phyloP scores from a whole-genome alignment of 2,329 filamentous ascomycete genomes.

The Venturia asperata region DNA sequence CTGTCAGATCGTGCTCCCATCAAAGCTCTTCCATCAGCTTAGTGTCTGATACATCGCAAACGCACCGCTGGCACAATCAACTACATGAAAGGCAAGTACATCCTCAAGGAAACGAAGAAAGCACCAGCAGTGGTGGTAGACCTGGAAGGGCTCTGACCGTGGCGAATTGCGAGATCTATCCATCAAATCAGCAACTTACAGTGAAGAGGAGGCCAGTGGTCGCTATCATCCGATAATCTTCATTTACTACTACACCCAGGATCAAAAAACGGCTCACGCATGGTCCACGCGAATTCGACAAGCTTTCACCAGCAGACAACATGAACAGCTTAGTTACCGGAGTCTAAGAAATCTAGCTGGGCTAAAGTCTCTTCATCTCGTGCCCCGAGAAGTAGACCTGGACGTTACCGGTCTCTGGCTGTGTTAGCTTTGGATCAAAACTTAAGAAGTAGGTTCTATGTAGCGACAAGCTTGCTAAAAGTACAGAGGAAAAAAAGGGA shows the following conservation, averaged over 20 bases:
- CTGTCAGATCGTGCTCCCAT: no score
- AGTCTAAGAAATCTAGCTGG: slow-evolving; percentile 75
- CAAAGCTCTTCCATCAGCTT: no score
- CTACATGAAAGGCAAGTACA: slow-evolving; percentile 52
- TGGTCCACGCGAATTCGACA: slow-evolving; percentile 50
- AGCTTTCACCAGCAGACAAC: neutral
- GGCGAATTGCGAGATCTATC: slow-evolving; percentile 43
- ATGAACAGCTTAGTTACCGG: slow-evolving; percentile 44
- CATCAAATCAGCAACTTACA: slow-evolving; percentile 42
- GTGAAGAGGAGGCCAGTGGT: slow-evolving; percentile 55
- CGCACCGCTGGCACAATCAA: slow-evolving; percentile 39
- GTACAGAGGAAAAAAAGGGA: slow-evolving; percentile 70
- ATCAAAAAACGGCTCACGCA: slow-evolving; percentile 42
- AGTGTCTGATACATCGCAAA: slow-evolving; percentile 28
- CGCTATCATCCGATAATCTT: slow-evolving; percentile 27
- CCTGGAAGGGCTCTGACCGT: slow-evolving; percentile 27
- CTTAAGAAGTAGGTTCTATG: slow-evolving; percentile 33
- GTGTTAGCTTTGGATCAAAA: neutral
- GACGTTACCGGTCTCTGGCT: slow-evolving; percentile 53
- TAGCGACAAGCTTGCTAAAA: slow-evolving; percentile 58
- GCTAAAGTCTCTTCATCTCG: slow-evolving; percentile 62
- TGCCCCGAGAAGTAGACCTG: slow-evolving; percentile 69
- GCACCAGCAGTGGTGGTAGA: slow-evolving; percentile 31
- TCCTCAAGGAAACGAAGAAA: slow-evolving; percentile 52
- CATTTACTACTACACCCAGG: neutral